Evolutionary conservation across 2,329 filamentous ascomycete species (phyloP).

Genomic region (Colletotrichum australisinense): DNA sequence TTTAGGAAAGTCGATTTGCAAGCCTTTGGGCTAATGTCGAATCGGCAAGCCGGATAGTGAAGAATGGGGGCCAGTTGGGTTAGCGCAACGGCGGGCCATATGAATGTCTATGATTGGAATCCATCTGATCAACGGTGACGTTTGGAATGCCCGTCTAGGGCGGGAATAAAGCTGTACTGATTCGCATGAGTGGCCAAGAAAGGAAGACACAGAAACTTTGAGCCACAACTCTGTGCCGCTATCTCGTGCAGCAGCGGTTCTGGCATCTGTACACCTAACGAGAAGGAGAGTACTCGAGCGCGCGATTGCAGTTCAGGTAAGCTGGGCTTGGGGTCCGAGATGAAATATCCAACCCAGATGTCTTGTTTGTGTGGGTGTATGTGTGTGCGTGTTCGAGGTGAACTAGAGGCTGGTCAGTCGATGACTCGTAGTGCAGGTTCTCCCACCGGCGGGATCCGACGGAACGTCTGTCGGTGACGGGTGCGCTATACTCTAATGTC

Average conservation of each 20-base stretch:
- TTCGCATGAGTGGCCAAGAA: slow-evolving; percentile 21
- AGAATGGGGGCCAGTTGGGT: slow-evolving; percentile 1
- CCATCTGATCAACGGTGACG: slow-evolving; percentile 33
- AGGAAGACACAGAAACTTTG: slow-evolving; percentile 19
- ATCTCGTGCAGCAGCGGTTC: background rate
- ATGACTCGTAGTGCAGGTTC: background rate
- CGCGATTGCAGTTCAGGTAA: too few species aligned
- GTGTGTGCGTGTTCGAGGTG: too few species aligned
- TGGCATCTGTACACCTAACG: background rate
- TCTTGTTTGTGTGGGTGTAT: background rate
- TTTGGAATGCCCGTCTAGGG: slow-evolving; percentile 14
- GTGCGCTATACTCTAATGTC: too few species aligned
- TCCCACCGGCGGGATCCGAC: background rate
- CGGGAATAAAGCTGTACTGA: slow-evolving; percentile 13
- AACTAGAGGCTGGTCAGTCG: too few species aligned
- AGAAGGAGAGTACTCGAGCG: background rate
- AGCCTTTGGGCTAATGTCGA: background rate
- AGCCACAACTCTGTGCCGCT: background rate
- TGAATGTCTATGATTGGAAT: background rate
- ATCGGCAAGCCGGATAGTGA: slow-evolving; percentile 21
- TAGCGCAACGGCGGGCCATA: slow-evolving; percentile 20
- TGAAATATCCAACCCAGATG: background rate
- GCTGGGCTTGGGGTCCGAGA: too few species aligned
- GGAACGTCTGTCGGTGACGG: background rate
- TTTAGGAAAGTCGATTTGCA: slow-evolving; percentile 19